Evolutionary conservation across 164 flowering plant species (phyloP).

Genomic region (Kingdonia uniflora): DNA sequence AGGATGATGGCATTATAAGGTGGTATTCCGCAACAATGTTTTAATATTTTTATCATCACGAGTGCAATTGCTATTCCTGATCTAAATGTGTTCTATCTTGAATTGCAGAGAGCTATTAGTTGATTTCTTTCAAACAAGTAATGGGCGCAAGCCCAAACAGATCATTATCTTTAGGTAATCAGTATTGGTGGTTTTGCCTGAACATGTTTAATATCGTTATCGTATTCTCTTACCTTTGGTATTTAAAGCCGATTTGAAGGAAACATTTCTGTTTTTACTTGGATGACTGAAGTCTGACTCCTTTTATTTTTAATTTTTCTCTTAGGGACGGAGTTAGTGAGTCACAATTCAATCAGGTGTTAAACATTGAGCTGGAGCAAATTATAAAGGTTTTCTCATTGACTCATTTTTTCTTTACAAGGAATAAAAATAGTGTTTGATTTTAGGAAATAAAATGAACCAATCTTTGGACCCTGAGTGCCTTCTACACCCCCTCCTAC

Average conservation of each 20-base stretch:
- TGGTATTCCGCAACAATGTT: constrained; percentile 8
- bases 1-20: constrained; percentile 88
- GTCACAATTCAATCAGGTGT: constrained; percentile 71
- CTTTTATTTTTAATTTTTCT: constrained; percentile 7
- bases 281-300: too few species aligned
- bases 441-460: neutral
- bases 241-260: too few species aligned
- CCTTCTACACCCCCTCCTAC: too few species aligned
- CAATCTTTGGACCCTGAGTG: too few species aligned
- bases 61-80: neutral
- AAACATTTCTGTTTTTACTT: too few species aligned
- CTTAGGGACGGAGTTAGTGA: constrained; percentile 81
- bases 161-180: constrained; percentile 68
- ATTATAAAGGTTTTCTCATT: constrained; percentile 45
- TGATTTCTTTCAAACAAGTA: constrained; percentile 60
- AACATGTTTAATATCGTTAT: neutral
- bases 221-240: neutral
- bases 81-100: neutral
- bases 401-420: neutral
- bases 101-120: constrained; percentile 51
- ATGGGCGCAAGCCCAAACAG: constrained; percentile 55
- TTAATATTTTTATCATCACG: neutral
- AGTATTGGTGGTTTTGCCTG: too few species aligned
- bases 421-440: neutral
- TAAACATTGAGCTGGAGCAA: constrained; percentile 69